Conservation (phyloP, 106 monocot species). For the Dendrobium catenatum region DNA sequence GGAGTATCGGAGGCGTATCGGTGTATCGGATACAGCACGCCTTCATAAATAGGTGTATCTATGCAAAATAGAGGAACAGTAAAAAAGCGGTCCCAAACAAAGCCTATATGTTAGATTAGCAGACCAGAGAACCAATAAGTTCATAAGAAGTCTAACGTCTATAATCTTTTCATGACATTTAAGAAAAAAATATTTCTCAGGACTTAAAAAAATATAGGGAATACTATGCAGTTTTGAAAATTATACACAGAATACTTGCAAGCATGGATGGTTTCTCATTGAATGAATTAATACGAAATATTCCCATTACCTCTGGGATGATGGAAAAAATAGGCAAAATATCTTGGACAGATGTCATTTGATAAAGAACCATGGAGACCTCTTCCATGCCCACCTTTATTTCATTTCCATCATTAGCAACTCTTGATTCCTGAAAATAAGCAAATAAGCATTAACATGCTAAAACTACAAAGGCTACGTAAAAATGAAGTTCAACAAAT, state of each 20-base stretch:
- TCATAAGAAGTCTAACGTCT: too few relatives aligned
- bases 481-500: not conserved
- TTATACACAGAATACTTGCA: not conserved
- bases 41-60: too few relatives aligned
- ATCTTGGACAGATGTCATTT: slow-evolving; percentile 49
- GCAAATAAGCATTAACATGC: not conserved
- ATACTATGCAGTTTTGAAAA: not conserved
- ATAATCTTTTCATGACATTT: too few relatives aligned
- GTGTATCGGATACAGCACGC: too few relatives aligned
- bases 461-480: not conserved
- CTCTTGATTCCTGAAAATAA: slow-evolving; percentile 31
- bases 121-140: too few relatives aligned
- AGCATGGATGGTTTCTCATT: not conserved
- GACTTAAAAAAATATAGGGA: not conserved
- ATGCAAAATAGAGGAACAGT: too few relatives aligned
- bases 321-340: slow-evolving; percentile 48
- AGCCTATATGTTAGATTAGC: too few relatives aligned
- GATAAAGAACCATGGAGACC: slow-evolving; percentile 46
- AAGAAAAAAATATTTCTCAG: not conserved
- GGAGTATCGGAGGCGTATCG: too few relatives aligned
- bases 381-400: slow-evolving; percentile 28
- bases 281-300: not conserved
- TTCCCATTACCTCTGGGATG: slow-evolving; percentile 60
- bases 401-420: slow-evolving; percentile 14
- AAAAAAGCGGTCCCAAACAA: too few relatives aligned